A percentile compares a stretch with the other conserved stretches of the same genome.
These are phyloP conservation scores for Acanthamoeba sp. DNA, from an alignment of 208 protist species.

Conservation along the genomic window DNA sequence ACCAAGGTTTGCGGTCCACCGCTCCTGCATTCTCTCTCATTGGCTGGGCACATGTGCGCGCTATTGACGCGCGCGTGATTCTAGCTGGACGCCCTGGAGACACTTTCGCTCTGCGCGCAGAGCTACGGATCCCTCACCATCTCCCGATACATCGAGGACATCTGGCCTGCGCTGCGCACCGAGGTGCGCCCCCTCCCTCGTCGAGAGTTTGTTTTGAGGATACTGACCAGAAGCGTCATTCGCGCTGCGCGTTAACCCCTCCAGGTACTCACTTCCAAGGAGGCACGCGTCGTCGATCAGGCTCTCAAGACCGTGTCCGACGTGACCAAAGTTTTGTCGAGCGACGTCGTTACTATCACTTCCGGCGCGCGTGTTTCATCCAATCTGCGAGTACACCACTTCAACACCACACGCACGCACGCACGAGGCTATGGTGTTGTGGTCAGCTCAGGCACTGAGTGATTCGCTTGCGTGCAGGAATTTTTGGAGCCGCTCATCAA, in stretches of 20 bases:
- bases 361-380: slow-evolving; percentile 17
- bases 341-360: slow-evolving; percentile 8
- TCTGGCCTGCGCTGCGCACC: slow-evolving; percentile 48
- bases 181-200: neutral
- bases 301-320: slow-evolving; percentile 23
- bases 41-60: neutral
- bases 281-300: slow-evolving; percentile 20
- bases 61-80: neutral
- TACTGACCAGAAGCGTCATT: too few species aligned
- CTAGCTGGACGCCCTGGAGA: slow-evolving; percentile 57
- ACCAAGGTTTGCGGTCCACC: neutral
- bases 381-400: neutral
- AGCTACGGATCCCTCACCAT: slow-evolving; percentile 36
- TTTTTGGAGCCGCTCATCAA: slow-evolving; percentile 52
- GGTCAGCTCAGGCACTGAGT: too few species aligned
- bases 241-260: too few species aligned
- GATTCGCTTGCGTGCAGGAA: too few species aligned
- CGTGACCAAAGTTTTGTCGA: slow-evolving; percentile 6
- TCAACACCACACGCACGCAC: too few species aligned
- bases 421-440: neutral
- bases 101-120: slow-evolving; percentile 2
- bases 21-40: neutral
- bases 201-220: too few species aligned
- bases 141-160: slow-evolving; percentile 40
- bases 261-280: slow-evolving; percentile 59